Percentiles rank a stretch among this genome's conserved stretches.
Conservation (phyloP, 225 moss, liverwort and hornwort genomes). For the Straminergon stramineum region DNA sequence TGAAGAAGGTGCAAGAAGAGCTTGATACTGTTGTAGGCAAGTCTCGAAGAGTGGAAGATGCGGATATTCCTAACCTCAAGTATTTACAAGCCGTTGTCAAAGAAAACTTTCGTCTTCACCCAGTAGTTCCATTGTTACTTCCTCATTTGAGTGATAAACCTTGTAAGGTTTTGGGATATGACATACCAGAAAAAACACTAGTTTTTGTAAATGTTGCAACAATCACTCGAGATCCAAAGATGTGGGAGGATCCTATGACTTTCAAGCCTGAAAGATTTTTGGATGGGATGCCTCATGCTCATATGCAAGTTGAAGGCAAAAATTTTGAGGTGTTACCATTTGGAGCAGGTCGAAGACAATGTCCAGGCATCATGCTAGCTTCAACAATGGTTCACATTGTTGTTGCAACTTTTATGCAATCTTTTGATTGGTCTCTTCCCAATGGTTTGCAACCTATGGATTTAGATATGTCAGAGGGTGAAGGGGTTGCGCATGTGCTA, state of each 20-base stretch:
- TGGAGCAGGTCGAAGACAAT: neutral
- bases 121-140: neutral
- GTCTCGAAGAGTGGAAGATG: neutral
- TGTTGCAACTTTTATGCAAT: neutral
- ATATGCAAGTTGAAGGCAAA: neutral
- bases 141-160: neutral
- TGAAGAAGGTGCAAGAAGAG: neutral
- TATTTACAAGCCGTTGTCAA: slow-evolving; percentile 1
- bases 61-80: neutral
- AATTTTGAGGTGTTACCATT: neutral
- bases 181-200: neutral
- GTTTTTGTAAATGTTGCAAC: neutral
- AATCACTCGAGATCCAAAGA: neutral
- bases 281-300: neutral
- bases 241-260: neutral
- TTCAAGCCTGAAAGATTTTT: neutral
- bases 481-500: neutral
- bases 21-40: neutral
- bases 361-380: neutral
- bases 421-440: neutral
- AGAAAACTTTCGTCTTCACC: neutral
- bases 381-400: neutral
- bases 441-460: neutral
- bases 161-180: neutral
- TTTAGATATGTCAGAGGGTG: neutral